A percentile compares a stretch with the other conserved stretches of the same genome.
Evolutionary conservation across 768 basidiomycete genomes (phyloP).

Genomic region (Tephrocybe sp.): DNA sequence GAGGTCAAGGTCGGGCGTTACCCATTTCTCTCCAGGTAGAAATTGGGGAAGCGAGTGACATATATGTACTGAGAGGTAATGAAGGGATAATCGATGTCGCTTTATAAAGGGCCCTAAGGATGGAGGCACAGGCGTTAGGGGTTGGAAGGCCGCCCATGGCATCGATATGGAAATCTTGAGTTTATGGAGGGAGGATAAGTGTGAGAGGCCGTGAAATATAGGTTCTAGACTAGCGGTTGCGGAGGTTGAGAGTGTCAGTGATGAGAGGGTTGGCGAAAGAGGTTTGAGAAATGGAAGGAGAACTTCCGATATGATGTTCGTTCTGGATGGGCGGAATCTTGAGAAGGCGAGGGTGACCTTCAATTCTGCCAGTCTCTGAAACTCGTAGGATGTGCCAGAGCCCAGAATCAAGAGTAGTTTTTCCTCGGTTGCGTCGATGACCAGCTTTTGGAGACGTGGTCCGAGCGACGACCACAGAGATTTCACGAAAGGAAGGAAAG

Average conservation of each 20-base stretch:
- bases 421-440: neutral
- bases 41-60: neutral
- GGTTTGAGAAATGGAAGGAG: neutral
- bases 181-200: neutral
- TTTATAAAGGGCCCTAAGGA: neutral
- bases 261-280: neutral
- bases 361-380: neutral
- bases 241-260: no score
- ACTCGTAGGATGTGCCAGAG: neutral
- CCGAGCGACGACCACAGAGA: neutral
- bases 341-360: neutral
- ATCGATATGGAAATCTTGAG: neutral
- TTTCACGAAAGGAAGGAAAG: slow-evolving; percentile 10
- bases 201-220: neutral
- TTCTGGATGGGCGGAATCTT: neutral
- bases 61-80: neutral
- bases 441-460: neutral
- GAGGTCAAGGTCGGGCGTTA: neutral
- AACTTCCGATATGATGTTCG: neutral
- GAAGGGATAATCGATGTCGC: neutral
- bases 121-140: neutral
- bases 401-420: neutral
- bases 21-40: neutral
- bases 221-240: no score
- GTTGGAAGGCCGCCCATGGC: neutral